Conservation (phyloP, 1,139 yeast species). For the Wickerhamomyces sp. region DNA sequence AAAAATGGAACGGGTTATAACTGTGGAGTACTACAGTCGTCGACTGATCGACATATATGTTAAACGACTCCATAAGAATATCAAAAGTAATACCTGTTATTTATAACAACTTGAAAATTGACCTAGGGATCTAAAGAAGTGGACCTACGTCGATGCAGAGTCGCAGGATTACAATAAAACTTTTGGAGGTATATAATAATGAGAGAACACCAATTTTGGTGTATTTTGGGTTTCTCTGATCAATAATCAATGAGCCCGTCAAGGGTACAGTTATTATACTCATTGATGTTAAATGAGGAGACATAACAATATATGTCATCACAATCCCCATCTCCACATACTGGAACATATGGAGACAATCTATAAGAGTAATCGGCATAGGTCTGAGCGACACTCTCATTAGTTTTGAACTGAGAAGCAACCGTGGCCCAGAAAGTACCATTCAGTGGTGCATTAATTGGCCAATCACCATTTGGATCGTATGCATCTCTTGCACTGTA, state of each 20-base stretch:
- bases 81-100: no score
- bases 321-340: slow-evolving; percentile 39
- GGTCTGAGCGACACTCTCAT: slow-evolving; percentile 39
- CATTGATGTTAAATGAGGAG: slow-evolving; percentile 29
- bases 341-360: slow-evolving; percentile 44
- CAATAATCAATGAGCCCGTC: neutral
- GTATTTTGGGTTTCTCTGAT: no score
- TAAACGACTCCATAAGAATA: no score
- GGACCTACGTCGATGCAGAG: no score
- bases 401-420: slow-evolving; percentile 28
- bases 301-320: slow-evolving; percentile 40
- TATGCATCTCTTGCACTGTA: slow-evolving; percentile 50
- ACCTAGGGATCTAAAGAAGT: no score
- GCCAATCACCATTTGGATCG: slow-evolving; percentile 42
- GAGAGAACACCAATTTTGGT: no score
- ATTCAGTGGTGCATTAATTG: slow-evolving; percentile 45
- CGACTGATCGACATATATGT: no score
- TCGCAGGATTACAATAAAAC: no score
- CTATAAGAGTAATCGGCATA: slow-evolving; percentile 47
- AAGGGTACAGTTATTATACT: slow-evolving; percentile 22
- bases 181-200: no score
- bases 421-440: slow-evolving; percentile 55
- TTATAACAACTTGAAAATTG: no score
- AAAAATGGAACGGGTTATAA: no score
- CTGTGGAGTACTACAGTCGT: no score